Percentiles rank a stretch among this genome's conserved stretches.
Conservation (phyloP, 2,329 filamentous ascomycete species). For the Neofusicoccum umdonicola region DNA sequence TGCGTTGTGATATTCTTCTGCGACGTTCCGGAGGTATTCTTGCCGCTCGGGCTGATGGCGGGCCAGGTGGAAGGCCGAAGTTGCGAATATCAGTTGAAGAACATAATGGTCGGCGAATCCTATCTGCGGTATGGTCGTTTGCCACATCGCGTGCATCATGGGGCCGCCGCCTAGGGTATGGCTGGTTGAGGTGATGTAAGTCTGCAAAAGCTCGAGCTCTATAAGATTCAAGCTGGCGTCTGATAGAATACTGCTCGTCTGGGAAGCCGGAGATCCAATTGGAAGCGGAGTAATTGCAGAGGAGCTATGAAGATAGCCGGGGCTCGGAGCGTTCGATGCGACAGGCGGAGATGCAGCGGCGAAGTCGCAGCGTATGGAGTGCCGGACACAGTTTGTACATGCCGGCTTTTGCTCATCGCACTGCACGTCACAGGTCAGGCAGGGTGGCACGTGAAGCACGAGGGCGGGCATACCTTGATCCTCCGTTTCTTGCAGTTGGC, state of each 20-base stretch:
- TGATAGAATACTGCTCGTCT: too few relatives aligned
- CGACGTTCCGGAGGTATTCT: neutral
- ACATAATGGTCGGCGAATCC: constrained; percentile 32
- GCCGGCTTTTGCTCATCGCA: constrained; percentile 31
- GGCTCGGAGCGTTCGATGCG: neutral
- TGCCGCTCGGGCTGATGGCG: neutral
- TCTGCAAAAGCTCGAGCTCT: constrained; percentile 32
- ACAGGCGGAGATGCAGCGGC: neutral
- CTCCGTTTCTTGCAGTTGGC: constrained; percentile 12
- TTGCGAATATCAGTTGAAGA: constrained; percentile 43
- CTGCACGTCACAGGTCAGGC: neutral
- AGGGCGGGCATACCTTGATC: constrained; percentile 2
- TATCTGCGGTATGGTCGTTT: constrained; percentile 16
- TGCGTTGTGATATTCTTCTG: neutral
- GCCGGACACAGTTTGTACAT: constrained; percentile 31
- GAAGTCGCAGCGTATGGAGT: constrained; percentile 28
- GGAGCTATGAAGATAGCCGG: neutral
- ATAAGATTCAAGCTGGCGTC: constrained; percentile 21
- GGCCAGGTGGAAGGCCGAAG: constrained; percentile 43
- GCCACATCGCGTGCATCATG: constrained; percentile 22
- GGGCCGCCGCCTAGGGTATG: constrained; percentile 23
- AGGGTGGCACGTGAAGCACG: neutral
- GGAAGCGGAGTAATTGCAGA: constrained; percentile 15
- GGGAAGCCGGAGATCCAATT: neutral
- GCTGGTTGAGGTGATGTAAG: constrained; percentile 30